Evolutionary conservation across 2,329 filamentous ascomycete genomes (phyloP).

Genomic region (Trichothecium roseum): DNA sequence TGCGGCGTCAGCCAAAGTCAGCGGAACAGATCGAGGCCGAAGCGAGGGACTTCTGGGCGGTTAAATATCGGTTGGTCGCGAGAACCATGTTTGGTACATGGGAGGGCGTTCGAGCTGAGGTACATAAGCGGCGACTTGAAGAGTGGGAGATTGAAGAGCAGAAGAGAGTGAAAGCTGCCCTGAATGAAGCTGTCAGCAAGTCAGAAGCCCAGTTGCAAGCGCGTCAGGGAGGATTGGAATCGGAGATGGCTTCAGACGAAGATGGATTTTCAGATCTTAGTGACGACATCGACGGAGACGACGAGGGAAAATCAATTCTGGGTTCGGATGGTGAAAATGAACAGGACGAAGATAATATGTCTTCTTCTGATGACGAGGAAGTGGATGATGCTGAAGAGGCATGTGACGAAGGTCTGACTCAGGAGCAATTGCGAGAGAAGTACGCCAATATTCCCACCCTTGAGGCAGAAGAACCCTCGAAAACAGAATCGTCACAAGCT

Average conservation of each 20-base stretch:
- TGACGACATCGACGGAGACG: slow-evolving; percentile 28
- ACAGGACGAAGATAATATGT: slow-evolving; percentile 42
- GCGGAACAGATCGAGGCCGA: slow-evolving; percentile 76
- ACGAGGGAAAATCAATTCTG: slow-evolving; percentile 22
- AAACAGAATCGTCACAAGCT: slow-evolving; percentile 9
- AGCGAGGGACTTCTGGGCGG: slow-evolving; percentile 54
- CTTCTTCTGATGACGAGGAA: slow-evolving; percentile 48
- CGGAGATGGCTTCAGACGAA: slow-evolving; percentile 36
- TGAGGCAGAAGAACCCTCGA: slow-evolving; percentile 16
- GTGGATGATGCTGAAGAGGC: slow-evolving; percentile 39
- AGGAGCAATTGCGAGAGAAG: slow-evolving; percentile 58
- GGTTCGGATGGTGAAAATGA: slow-evolving; percentile 29
- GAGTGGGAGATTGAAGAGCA: slow-evolving; percentile 59
- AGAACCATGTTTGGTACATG: slow-evolving; percentile 46
- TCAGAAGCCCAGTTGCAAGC: slow-evolving; percentile 60
- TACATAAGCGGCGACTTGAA: slow-evolving; percentile 47
- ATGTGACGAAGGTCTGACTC: slow-evolving; percentile 55
- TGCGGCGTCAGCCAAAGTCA: slow-evolving; percentile 61
- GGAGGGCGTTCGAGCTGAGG: slow-evolving; percentile 53
- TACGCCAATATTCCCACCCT: slow-evolving; percentile 51
- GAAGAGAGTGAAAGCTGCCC: slow-evolving; percentile 53
- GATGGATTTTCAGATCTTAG: slow-evolving; percentile 36
- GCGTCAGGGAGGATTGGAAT: slow-evolving; percentile 42
- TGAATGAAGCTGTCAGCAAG: slow-evolving; percentile 63
- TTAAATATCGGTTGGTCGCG: slow-evolving; percentile 62